phyloP scores from a whole-genome alignment of 495 filamentous ascomycete species.

The Aspergillus baeticus region DNA sequence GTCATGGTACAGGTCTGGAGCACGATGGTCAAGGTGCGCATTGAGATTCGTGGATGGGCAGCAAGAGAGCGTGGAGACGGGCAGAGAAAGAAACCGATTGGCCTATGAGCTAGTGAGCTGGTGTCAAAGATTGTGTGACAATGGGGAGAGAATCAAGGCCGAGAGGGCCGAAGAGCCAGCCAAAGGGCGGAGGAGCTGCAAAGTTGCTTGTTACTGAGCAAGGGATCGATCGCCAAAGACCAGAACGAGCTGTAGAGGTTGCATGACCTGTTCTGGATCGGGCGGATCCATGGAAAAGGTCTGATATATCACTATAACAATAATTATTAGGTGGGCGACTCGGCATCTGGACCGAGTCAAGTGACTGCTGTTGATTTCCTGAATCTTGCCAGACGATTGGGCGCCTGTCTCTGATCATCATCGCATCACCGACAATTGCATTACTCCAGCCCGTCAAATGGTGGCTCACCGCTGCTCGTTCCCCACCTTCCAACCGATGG shows the following conservation, averaged over 20 bases:
- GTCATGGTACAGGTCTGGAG: background rate
- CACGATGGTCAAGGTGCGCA: background rate
- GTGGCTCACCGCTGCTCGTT: background rate
- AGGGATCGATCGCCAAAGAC: too few species aligned
- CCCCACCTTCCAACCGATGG: background rate
- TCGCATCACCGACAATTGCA: background rate
- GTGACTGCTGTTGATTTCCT: background rate
- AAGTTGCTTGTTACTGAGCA: background rate
- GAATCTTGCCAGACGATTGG: background rate
- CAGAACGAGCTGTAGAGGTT: background rate
- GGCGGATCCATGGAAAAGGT: background rate
- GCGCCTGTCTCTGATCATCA: background rate
- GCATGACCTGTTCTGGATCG: background rate
- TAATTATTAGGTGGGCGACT: too few species aligned
- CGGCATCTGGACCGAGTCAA: background rate
- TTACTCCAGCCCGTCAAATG: background rate
- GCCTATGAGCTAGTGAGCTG: background rate
- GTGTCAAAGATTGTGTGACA: slow-evolving; percentile 4
- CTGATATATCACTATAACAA: too few species aligned
- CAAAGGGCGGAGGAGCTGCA: slow-evolving; percentile 1
- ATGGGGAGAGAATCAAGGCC: background rate
- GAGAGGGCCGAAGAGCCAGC: too few species aligned
- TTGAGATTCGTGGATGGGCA: background rate
- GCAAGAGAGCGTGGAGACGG: background rate
- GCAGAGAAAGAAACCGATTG: background rate